Base-by-base conservation (phyloP, 768 basidiomycete genomes). In the Candolleomyces efflorescens region DNA sequence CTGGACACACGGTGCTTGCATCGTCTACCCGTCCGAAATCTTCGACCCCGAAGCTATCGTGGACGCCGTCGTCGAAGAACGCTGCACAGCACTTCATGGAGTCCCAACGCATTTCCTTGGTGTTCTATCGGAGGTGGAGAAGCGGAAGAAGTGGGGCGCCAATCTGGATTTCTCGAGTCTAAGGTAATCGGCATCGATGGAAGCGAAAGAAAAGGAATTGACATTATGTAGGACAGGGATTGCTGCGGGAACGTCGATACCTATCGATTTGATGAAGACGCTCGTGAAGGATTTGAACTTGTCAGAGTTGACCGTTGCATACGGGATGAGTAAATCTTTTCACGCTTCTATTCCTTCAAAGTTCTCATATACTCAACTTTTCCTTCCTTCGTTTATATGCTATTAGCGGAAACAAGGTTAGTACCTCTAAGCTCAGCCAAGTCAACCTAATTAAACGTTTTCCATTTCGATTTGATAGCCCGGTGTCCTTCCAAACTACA, bases 91-190 rank as follows among this genome's bases (percentile, higher is more conserved):
- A 0, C 72, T 94, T 54, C 91, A 93, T 61, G 91, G 91, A 6
- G 91, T 93, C 5, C 91, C 91, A 0, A 93, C 91, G 0, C 91
- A 93, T 67, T 92, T 92, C 68, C 75, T 90, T 0, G 90, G 86
- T 5, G 82, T 92, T 0, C 72, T 92, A 23, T 68, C 78, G 0
- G 90, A 92, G 67, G 78, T 92, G 9, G 79, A 84, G 57, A 80
- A 74, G 58, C 73, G 88, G 50, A 73, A 74, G 37, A 67, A 73
- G 0, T 70, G 55, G 7, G 83, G 84, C 0, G 74, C 80, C 54
- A 62, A 60, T 5, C 60, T 83, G 3, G 80, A 89, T 62, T 73
- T 83, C 5, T 70, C 73, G 41, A 70, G 65, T 5, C 71, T 92
- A 15, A 76, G 90, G 90, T 89, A 60, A 47, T 37, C 23, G 22